A percentile compares a stretch with the other conserved stretches of the same genome.
Evolutionary conservation across 1,284 basidiomycete species (phyloP).

Genomic region (Hemileia vastatrix): DNA sequence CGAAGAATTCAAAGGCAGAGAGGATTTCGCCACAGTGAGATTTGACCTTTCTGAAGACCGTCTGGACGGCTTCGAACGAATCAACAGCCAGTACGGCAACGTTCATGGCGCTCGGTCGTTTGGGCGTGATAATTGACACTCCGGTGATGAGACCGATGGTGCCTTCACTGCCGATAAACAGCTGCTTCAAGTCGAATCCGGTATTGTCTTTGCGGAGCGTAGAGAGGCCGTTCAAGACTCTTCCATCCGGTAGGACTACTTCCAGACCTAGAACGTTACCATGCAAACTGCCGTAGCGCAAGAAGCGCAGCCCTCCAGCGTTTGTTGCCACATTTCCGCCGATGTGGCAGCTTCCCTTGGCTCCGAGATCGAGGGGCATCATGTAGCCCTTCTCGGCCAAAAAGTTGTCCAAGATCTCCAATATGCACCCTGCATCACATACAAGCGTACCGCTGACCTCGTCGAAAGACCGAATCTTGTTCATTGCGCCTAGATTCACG

Average conservation of each 20-base stretch:
- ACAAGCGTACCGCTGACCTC: constrained; percentile 67
- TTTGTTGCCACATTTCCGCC: constrained; percentile 97
- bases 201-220: too few species aligned
- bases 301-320: constrained; percentile 83
- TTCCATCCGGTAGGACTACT: constrained; percentile 79
- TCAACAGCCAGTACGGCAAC: constrained; percentile 53
- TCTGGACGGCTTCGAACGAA: constrained; percentile 52
- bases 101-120: constrained; percentile 58
- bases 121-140: constrained; percentile 88
- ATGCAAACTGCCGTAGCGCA: constrained; percentile 91
- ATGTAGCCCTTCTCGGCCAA: constrained; percentile 83
- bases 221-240: neutral
- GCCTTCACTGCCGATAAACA: constrained; percentile 96
- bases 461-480: constrained; percentile 80
- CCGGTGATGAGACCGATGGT: constrained; percentile 91
- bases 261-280: constrained; percentile 97
- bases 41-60: constrained; percentile 52
- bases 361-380: constrained; percentile 94
- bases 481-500: constrained; percentile 72
- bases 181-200: constrained; percentile 98
- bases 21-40: constrained; percentile 84
- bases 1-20: constrained; percentile 95
- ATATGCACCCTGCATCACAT: constrained; percentile 78
- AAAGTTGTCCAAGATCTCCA: constrained; percentile 81
- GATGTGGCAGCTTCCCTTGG: constrained; percentile 97